phyloP scores from a whole-genome alignment of 1,284 basidiomycete genomes.

The Gymnopus androsaceus region DNA sequence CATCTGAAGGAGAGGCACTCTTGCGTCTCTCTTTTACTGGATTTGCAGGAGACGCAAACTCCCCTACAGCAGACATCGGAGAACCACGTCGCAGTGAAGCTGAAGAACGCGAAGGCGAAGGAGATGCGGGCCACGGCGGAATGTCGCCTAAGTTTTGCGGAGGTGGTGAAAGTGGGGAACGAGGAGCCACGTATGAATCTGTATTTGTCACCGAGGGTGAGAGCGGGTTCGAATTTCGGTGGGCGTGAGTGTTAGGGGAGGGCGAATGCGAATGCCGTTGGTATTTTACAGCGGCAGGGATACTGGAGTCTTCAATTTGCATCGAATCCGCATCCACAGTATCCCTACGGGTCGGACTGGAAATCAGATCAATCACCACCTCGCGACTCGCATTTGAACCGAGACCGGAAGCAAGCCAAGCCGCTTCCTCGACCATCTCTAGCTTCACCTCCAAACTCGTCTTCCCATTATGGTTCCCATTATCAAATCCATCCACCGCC shows the following conservation, averaged over 20 bases:
- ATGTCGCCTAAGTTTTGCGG: background rate
- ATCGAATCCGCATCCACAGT: background rate
- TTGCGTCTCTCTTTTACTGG: no score
- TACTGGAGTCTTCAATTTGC: background rate
- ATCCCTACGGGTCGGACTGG: no score
- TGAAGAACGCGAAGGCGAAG: background rate
- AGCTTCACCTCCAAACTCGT: background rate
- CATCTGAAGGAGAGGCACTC: no score
- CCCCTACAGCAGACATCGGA: no score
- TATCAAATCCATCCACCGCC: background rate
- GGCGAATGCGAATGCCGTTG: background rate
- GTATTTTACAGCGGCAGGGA: background rate
- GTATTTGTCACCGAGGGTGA: background rate
- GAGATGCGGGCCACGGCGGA: conserved; percentile 2
- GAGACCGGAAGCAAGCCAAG: background rate
- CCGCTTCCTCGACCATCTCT: background rate
- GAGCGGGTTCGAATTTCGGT: background rate
- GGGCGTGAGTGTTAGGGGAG: no score
- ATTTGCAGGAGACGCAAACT: no score
- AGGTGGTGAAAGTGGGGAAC: background rate
- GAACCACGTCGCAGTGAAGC: conserved; percentile 17
- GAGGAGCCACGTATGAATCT: background rate
- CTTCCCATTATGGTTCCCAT: background rate
- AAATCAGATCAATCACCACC: no score
- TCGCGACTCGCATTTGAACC: no score